Conservation (phyloP, 176 grass and related monocot species). For the Carex littledalei region DNA sequence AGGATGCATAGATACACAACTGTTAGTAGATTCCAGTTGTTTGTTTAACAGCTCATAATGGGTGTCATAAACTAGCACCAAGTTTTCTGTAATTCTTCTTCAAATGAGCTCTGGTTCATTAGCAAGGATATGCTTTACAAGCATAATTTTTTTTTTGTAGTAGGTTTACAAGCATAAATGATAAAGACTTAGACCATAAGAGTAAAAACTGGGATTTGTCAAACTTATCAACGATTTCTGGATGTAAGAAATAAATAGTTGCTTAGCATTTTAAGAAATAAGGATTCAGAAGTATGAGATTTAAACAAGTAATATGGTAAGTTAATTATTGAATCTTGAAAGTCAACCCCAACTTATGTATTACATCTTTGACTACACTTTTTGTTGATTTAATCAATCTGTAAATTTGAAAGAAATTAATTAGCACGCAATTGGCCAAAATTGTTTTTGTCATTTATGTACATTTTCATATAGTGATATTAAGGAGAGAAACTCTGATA, state of each 20-base stretch:
- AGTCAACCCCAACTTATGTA: neutral
- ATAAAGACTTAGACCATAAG: neutral
- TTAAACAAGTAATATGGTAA: neutral
- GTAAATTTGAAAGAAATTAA: neutral
- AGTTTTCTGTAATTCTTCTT: neutral
- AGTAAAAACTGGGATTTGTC: neutral
- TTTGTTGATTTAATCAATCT: neutral
- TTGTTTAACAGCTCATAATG: neutral
- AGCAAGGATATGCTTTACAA: neutral
- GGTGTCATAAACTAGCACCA: neutral
- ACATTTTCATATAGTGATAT: slow-evolving; percentile 28
- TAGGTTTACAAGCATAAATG: neutral
- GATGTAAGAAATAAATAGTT: neutral
- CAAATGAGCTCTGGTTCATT: neutral
- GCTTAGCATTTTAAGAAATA: neutral
- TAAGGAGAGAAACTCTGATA: slow-evolving; percentile 50
- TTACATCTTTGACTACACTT: neutral
- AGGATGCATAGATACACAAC: neutral
- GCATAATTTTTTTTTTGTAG: neutral
- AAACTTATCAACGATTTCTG: neutral
- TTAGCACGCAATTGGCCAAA: neutral
- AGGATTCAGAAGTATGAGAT: neutral
- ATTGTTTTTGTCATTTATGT: neutral
- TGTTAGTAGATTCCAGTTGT: neutral
- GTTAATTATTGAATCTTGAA: neutral